Conservation (phyloP, 2,329 filamentous ascomycete genomes). For the Microcera coccophila region DNA sequence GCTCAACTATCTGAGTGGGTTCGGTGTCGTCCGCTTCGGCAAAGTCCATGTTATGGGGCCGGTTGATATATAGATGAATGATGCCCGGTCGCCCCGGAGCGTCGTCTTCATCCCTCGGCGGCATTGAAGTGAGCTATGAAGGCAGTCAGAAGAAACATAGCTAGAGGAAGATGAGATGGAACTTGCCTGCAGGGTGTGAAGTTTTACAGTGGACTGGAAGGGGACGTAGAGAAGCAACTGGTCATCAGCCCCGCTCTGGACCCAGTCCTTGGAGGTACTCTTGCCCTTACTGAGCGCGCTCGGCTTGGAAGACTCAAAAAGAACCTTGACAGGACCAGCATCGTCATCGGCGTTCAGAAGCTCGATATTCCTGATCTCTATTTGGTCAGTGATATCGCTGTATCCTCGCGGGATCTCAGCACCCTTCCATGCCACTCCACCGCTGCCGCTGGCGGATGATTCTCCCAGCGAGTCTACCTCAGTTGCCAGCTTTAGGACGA, state of each 20-base stretch:
- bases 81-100: slow-evolving; percentile 75
- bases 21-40: slow-evolving; percentile 87
- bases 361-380: slow-evolving; percentile 77
- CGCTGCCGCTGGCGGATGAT: slow-evolving; percentile 38
- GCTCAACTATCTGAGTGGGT: slow-evolving; percentile 73
- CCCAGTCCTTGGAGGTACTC: slow-evolving; percentile 65
- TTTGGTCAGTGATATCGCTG: slow-evolving; percentile 73
- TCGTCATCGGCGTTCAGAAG: slow-evolving; percentile 82
- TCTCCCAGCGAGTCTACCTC: slow-evolving; percentile 59
- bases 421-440: slow-evolving; percentile 63
- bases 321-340: slow-evolving; percentile 64
- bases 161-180: neutral
- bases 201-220: slow-evolving; percentile 81
- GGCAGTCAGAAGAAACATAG: slow-evolving; percentile 15
- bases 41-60: slow-evolving; percentile 86
- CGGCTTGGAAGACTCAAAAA: slow-evolving; percentile 70
- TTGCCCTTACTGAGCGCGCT: slow-evolving; percentile 55
- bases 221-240: slow-evolving; percentile 91
- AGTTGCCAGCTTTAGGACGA: slow-evolving; percentile 65
- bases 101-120: slow-evolving; percentile 67
- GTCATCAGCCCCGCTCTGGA: slow-evolving; percentile 95
- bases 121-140: slow-evolving; percentile 76
- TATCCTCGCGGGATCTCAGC: slow-evolving; percentile 76
- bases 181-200: slow-evolving; percentile 71
- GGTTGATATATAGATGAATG: slow-evolving; percentile 83